Evolutionary conservation across 805 yeast species (phyloP), one percentile per base, ranked within the genome.

Genomic region (Saccharomycopsis synnaedendra): DNA sequence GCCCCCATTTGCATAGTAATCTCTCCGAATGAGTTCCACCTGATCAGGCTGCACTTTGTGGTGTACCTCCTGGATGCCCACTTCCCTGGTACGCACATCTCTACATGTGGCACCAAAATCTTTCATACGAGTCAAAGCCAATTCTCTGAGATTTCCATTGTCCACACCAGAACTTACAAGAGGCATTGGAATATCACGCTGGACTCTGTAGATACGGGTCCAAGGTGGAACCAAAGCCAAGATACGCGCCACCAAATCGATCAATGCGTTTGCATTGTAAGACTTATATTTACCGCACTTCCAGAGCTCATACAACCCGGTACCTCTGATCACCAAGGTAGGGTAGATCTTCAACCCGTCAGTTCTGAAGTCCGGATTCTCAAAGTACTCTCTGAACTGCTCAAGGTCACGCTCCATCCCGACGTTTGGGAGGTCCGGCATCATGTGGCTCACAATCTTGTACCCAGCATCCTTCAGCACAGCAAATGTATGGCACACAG

Each of bases 101-200:
- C 98, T 74, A 64, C 97, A 90, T 41, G 84, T 74, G 1, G 96
- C 88, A 52, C 98, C 98, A 59, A 93, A 88, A 68, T 93, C 98
- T 60, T 87, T 87, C 98, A 93, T 93, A 66, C 98, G 78, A 1
- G 96, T 96, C 44, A 93, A 70, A 0, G 98, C 97, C 55, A 93
- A 71, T 64, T 93, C 98, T 61, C 98, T 75, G 60, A 93, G 72
- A 60, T 93, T 93, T 58, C 98, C 98, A 64, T 93, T 93, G 58
- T 93, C 98, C 39, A 93, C 98, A 58, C 98, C 98, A 1, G 96
- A 84, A 0, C 96, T 85, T 40, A 93, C 98, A 56, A 93, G 71
- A 0, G 98, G 98, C 98, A 93, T 93, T 19, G 98, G 98, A 49
- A 93, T 93, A 72, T 93, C 98, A 70, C 98, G 77, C 68, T 93